Percentiles rank a stretch among this genome's conserved stretches.
Conservation (phyloP, 768 basidiomycete genomes). For the Suillus bovinus region DNA sequence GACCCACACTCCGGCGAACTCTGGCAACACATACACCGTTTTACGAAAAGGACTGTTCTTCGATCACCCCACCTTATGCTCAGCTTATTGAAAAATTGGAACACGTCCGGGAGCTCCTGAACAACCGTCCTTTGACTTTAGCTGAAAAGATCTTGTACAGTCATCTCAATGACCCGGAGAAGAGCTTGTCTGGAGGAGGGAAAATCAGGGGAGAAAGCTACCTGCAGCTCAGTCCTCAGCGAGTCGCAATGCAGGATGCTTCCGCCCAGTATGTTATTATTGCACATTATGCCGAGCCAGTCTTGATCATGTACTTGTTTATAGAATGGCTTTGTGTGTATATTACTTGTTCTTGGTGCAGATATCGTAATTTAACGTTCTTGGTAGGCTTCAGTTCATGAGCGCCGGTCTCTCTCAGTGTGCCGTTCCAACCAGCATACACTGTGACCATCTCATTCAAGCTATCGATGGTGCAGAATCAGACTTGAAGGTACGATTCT, state of each 20-base stretch:
- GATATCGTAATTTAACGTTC: slow-evolving; percentile 5
- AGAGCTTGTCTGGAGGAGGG: slow-evolving; percentile 61
- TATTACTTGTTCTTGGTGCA: not conserved
- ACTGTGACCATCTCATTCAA: slow-evolving; percentile 98
- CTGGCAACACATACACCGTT: slow-evolving; percentile 43
- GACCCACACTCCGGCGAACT: slow-evolving; percentile 26
- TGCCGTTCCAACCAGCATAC: slow-evolving; percentile 89
- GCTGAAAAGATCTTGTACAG: slow-evolving; percentile 98
- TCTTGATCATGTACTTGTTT: slow-evolving; percentile 14
- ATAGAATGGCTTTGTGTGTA: slow-evolving; percentile 80
- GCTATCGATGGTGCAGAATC: slow-evolving; percentile 85
- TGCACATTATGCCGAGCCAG: not conserved
- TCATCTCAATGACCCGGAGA: slow-evolving; percentile 81
- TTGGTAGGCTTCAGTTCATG: slow-evolving; percentile 89
- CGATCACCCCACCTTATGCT: slow-evolving; percentile 86
- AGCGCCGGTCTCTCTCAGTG: slow-evolving; percentile 84
- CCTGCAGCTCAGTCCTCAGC: slow-evolving; percentile 85
- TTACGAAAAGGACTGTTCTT: slow-evolving; percentile 57
- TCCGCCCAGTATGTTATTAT: slow-evolving; percentile 72
- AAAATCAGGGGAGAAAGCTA: slow-evolving; percentile 85
- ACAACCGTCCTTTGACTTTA: slow-evolving; percentile 81
- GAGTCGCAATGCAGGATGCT: slow-evolving; percentile 98
- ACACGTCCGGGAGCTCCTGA: slow-evolving; percentile 65
- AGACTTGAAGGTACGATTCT: slow-evolving; percentile 69
- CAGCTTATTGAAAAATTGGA: slow-evolving; percentile 69